Percentiles rank a stretch among this genome's conserved stretches.
phyloP scores from a whole-genome alignment of 2,329 filamentous ascomycete species.

The Whalleya microplaca region DNA sequence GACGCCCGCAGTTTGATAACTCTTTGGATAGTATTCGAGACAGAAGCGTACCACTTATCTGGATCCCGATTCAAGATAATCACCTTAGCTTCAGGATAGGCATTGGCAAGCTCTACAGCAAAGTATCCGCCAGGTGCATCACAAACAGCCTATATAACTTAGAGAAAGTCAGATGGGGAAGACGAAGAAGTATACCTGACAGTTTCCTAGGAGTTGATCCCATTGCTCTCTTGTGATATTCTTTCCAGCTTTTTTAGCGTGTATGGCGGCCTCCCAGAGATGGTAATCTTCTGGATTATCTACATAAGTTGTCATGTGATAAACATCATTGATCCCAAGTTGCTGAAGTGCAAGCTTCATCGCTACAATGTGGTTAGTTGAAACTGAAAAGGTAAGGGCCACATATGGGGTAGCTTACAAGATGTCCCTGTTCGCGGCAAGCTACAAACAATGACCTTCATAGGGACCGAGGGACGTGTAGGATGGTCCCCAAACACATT shows the following conservation, averaged over 20 bases:
- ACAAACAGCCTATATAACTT: slow-evolving; percentile 11
- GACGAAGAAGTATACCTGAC: slow-evolving; percentile 1
- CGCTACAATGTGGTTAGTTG: slow-evolving; percentile 4
- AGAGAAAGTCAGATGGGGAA: not conserved
- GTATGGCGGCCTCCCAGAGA: slow-evolving; percentile 13
- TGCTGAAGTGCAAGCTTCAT: slow-evolving; percentile 22
- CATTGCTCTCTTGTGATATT: slow-evolving; percentile 10
- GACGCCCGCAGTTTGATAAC: slow-evolving; percentile 17
- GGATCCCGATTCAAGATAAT: slow-evolving; percentile 23
- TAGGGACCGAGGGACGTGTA: slow-evolving; percentile 3
- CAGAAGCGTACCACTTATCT: slow-evolving; percentile 23
- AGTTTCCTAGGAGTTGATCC: slow-evolving; percentile 13
- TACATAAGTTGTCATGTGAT: slow-evolving; percentile 22
- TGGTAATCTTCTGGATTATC: slow-evolving; percentile 12
- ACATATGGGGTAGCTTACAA: slow-evolving; percentile 5
- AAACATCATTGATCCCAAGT: slow-evolving; percentile 16
- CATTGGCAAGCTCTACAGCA: slow-evolving; percentile 19
- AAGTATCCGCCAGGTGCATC: slow-evolving; percentile 22
- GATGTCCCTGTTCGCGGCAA: slow-evolving; percentile 23
- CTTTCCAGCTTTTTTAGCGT: slow-evolving; percentile 9
- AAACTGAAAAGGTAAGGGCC: not conserved
- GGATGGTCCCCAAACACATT: not conserved
- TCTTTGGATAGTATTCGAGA: slow-evolving; percentile 16
- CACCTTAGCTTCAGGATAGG: slow-evolving; percentile 25
- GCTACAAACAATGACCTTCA: slow-evolving; percentile 21